Percentiles rank a stretch among this genome's conserved stretches.
phyloP scores from a whole-genome alignment of 2,329 filamentous ascomycete species.

The Ophiostoma populinum region DNA sequence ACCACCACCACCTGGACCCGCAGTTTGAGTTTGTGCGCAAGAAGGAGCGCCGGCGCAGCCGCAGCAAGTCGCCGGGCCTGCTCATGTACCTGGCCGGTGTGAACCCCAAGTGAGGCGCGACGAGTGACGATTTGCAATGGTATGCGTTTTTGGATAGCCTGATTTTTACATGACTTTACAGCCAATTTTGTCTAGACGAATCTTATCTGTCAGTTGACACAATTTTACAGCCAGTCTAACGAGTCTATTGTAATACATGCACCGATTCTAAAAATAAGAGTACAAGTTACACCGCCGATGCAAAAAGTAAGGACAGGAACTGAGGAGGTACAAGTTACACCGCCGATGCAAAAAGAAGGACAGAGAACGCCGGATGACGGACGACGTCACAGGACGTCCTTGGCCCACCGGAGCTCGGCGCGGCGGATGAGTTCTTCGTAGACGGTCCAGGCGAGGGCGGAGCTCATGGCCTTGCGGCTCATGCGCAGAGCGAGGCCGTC shows the following conservation, averaged over 20 bases:
- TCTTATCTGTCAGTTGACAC: too few relatives aligned
- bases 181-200: too few relatives aligned
- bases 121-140: neutral
- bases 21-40: constrained; percentile 38
- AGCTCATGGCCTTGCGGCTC: constrained; percentile 79
- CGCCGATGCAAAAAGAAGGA: neutral
- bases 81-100: constrained; percentile 42
- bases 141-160: neutral
- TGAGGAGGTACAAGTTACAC: too few relatives aligned
- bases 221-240: too few relatives aligned
- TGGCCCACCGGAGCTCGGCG: constrained; percentile 27
- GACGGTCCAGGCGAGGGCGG: constrained; percentile 89
- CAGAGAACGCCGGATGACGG: too few relatives aligned
- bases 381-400: neutral
- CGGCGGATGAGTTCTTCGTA: constrained; percentile 84
- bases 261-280: neutral
- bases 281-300: neutral
- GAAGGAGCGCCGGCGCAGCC: constrained; percentile 37
- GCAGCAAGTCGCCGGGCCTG: constrained; percentile 38
- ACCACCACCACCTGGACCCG: constrained; percentile 21
- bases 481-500: constrained; percentile 77
- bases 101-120: constrained; percentile 8
- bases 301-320: too few relatives aligned
- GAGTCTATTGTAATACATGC: too few relatives aligned
- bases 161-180: neutral